Percentiles rank a stretch among this genome's conserved stretches.
Evolutionary conservation across 495 filamentous ascomycete genomes (phyloP).

Genomic region (Penicillium cosmopolitanum): DNA sequence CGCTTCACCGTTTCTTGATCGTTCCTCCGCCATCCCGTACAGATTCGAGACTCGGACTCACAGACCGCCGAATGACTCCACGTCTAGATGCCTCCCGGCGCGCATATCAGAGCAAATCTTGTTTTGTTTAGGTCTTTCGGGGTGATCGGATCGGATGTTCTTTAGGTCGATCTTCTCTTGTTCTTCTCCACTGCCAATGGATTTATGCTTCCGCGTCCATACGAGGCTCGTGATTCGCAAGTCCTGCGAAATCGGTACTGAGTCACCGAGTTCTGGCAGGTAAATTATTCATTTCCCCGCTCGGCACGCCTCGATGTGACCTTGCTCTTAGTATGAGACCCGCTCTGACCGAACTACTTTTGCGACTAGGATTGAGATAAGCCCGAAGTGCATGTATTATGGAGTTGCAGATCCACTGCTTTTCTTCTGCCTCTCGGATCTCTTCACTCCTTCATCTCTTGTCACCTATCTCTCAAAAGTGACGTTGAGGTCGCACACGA

Average conservation of each 20-base stretch:
- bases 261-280: neutral
- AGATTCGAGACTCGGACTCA: neutral
- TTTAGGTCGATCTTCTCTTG: too few relatives aligned
- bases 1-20: slow-evolving; percentile 13
- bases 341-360: slow-evolving; percentile 4
- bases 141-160: too few relatives aligned
- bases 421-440: neutral
- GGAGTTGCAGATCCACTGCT: neutral
- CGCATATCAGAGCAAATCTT: neutral
- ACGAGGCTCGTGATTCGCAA: neutral
- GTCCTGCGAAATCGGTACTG: neutral
- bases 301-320: slow-evolving; percentile 4
- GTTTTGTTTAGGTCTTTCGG: too few relatives aligned
- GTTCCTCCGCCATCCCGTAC: neutral
- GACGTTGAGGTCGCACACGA: slow-evolving; percentile 16
- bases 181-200: too few relatives aligned
- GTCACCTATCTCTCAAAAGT: neutral
- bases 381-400: slow-evolving; percentile 5
- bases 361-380: slow-evolving; percentile 13
- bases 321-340: slow-evolving; percentile 2
- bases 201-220: neutral
- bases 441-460: slow-evolving; percentile 2
- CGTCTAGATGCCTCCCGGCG: neutral
- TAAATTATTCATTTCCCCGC: neutral
- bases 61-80: slow-evolving; percentile 13